Conservation (phyloP, 2,329 filamentous ascomycete genomes). For the Cladosporium sp. region DNA sequence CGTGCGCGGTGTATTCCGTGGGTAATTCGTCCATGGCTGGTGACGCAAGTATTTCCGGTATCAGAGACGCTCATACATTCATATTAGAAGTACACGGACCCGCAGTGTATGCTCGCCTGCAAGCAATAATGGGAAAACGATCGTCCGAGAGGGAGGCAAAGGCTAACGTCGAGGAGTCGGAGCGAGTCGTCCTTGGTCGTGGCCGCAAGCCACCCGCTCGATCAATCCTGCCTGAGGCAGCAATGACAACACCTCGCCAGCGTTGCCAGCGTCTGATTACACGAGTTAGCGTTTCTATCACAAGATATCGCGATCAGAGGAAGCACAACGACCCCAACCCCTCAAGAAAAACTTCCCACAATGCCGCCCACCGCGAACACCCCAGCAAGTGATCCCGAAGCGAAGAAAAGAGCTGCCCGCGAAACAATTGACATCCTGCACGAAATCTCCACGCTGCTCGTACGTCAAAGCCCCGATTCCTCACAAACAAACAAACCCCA, state of each 20-base stretch:
- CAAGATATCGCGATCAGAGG: background rate
- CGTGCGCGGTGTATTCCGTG: constrained; percentile 77
- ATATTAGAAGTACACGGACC: background rate
- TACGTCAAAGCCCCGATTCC: constrained; percentile 43
- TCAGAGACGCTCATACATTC: background rate
- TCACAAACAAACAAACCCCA: background rate
- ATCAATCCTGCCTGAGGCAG: background rate
- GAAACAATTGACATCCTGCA: constrained; percentile 70
- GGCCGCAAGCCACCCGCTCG: background rate
- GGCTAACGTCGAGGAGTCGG: background rate
- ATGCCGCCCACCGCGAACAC: constrained; percentile 32
- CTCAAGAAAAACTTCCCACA: constrained; percentile 15
- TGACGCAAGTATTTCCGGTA: background rate
- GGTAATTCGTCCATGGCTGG: constrained; percentile 74
- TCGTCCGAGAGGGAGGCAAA: constrained; percentile 1
- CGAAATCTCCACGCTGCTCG: constrained; percentile 85
- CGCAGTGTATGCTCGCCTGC: constrained; percentile 8
- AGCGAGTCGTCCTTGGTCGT: background rate
- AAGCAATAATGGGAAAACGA: background rate
- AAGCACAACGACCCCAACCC: background rate
- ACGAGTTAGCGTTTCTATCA: no score
- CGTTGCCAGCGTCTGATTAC: background rate
- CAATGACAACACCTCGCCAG: background rate
- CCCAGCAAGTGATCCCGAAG: constrained; percentile 45
- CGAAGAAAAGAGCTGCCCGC: constrained; percentile 74